These are phyloP conservation scores for Croton setiger DNA, from an alignment of 441 rosid genomes.

Conservation along the genomic window DNA sequence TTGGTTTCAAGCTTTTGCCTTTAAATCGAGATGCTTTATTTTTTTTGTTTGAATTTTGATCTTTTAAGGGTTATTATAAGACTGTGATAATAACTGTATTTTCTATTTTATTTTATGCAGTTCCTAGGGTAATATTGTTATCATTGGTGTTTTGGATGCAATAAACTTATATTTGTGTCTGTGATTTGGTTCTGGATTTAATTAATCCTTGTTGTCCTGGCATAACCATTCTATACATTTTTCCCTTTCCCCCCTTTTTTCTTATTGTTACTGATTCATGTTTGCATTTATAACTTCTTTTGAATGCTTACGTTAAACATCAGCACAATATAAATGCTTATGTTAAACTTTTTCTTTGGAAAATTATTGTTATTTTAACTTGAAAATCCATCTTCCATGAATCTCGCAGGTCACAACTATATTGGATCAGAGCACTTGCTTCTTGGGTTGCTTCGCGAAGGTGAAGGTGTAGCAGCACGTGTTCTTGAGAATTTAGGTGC, in stretches of 20 bases:
- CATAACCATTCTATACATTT: not conserved
- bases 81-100: not conserved
- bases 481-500: slow-evolving; percentile 95
- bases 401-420: slow-evolving; percentile 82
- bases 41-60: not conserved
- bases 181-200: not conserved
- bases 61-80: not conserved
- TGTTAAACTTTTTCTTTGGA: not conserved
- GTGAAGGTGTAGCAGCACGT: slow-evolving; percentile 99
- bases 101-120: not conserved
- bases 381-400: slow-evolving; percentile 9
- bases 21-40: not conserved
- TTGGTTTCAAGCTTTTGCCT: not conserved
- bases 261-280: not conserved
- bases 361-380: not conserved
- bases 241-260: too few relatives aligned
- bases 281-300: not conserved
- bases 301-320: not conserved
- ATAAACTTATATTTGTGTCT: not conserved
- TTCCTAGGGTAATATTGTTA: not conserved
- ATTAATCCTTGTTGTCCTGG: not conserved
- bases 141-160: not conserved
- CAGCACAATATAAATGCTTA: not conserved
- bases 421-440: slow-evolving; percentile 98
- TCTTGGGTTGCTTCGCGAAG: slow-evolving; percentile 95